Base-by-base conservation (phyloP, 1,284 basidiomycete genomes). In the Malassezia psittaci region DNA sequence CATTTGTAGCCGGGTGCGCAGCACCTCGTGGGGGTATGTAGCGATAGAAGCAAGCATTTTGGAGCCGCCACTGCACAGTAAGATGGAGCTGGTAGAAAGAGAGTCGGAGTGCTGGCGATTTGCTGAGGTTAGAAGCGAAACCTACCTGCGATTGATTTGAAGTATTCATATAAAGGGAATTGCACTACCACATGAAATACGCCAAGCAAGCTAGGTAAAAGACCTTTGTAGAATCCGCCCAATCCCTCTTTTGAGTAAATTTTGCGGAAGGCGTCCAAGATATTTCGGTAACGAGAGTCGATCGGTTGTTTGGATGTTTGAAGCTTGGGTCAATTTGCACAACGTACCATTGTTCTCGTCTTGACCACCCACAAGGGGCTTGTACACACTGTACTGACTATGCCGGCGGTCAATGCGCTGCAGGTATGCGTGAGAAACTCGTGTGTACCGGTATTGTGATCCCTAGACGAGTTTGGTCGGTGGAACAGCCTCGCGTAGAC, bases 11-110 rank as follows among this genome's bases (percentile, higher is more conserved):
- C 68, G 43, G 1, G 72, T 74, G 29, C 72, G 51, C 44, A 74
- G 40, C 13, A 74, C 72, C 57, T 74, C 72, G 48, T 74, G 72
- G 18, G 72, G 72, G 51, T 74, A 74, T 11, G 72, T 74, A 32
- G 65, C 64, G 0, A 72, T 63, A 21, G 60, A 63, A 1, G 72
- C 72, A 15, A 74, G 67, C 72, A 74, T 74, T 62, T 74, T 74
- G 11, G 69, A 69, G 10, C 57, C 62, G 38, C 67, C 66, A 37
- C 62, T 65, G 60, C 72, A 74, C 18, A 63, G 18, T 45, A 74
- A 40, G 29, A 74, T 74, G 11, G 52, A 59, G 3, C 50, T 44
- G 0, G 68, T 59, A 0, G 54, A 46, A 34, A 70, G 51, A 38
- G 63, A 50, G 29, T 55, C 32, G 39, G 46, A 12, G 36, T 37